Evolutionary conservation across 352 stramenopile genomes (phyloP), one percentile per base, ranked within the genome.

Genomic region (Globisporangium uncinulatum): DNA sequence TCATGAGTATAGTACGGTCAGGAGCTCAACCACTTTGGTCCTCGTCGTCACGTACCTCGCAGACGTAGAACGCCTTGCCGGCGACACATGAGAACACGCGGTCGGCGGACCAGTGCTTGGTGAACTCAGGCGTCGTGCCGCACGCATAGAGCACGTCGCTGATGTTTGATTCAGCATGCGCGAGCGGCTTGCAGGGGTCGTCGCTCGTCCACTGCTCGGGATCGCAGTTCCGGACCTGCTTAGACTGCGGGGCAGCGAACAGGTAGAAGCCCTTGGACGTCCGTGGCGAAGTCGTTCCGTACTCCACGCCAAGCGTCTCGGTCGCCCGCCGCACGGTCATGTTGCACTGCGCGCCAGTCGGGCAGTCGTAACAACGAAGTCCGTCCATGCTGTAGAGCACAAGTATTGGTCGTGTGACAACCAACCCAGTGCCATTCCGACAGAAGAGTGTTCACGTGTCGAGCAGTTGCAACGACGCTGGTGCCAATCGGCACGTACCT

Each of bases 21-120:
- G 10, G 8, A 39, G 34, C 2, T 13, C 34, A 6, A 13, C 34
- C 2, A 6, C 34, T 7, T 39, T 13, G 34, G 34, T 39, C 34
- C 34, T 39, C 34, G 31, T n/a, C 8, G 19, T 8, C 24, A 51
- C 49, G 61, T 60, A 85, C 76, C 41, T 89, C 79, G 56, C 81
- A 92, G 17, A 58, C 65, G 54, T 92, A 92, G 49, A 92, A 87
- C 0, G 73, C 54, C 48, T 75, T 68, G 4, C 59, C 56, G 1
- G 81, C 77, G 15, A 89, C 43, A 32, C 81, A 89, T 6, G 79
- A 71, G 36, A 88, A 92, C 9, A 85, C 39, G 3, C 81, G 73
- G 11, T 83, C 73, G 5, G 77, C 20, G 0, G 70, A 31, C 81
- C 81, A 92, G 48, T 82, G 78, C n/a, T 86, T 77, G 0, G 57